phyloP scores from a whole-genome alignment of 495 filamentous ascomycete species.

The Amniculicola lignicola region DNA sequence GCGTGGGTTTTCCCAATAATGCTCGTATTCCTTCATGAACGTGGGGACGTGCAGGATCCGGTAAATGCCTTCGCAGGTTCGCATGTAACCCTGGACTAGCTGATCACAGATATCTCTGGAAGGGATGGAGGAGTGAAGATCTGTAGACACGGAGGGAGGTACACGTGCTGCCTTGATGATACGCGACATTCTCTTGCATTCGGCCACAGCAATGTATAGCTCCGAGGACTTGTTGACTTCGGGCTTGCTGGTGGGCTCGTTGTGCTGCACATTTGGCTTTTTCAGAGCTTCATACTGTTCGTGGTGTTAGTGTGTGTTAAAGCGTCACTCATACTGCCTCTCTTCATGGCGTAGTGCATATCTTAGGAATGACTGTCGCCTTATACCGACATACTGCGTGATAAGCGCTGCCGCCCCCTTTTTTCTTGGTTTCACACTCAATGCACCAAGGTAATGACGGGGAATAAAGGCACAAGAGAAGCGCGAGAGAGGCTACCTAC shows the following conservation, averaged over 20 bases:
- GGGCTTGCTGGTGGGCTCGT: background rate
- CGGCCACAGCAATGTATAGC: conserved; percentile 5
- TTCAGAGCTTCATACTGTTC: conserved; percentile 16
- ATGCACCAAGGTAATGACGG: background rate
- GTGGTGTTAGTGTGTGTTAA: no score
- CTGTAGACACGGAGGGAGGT: background rate
- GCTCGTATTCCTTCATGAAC: conserved; percentile 18
- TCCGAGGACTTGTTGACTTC: conserved; percentile 9
- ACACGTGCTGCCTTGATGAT: conserved; percentile 4
- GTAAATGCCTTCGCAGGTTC: conserved; percentile 12
- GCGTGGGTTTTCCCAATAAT: conserved; percentile 6
- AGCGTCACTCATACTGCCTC: no score
- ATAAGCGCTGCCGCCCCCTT: no score
- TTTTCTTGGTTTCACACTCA: no score
- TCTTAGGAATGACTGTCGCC: no score
- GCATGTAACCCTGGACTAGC: conserved; percentile 16
- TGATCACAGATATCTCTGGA: conserved; percentile 9
- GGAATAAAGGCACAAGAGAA: background rate
- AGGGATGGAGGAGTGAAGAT: conserved; percentile 1
- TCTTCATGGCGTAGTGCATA: no score
- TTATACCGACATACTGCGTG: no score
- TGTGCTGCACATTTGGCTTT: background rate
- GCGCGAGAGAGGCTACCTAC: conserved; percentile 1
- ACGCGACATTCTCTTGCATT: conserved; percentile 21
- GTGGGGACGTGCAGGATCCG: conserved; percentile 20